Percentiles rank a stretch among this genome's conserved stretches.
Conservation (phyloP, 257 asterid species). For the Craterostigma plantagineum region DNA sequence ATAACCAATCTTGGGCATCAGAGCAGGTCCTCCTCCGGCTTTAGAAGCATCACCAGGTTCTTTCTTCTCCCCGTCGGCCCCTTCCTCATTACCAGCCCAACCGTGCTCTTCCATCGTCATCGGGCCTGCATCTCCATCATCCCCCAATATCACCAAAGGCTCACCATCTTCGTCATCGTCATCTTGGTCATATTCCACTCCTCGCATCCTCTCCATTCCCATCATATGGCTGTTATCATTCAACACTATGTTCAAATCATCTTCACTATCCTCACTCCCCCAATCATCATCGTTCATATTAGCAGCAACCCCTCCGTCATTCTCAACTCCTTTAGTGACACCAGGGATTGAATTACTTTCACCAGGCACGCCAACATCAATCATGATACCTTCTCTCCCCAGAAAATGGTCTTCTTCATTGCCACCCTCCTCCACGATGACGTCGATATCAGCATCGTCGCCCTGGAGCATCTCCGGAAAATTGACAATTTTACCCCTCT, state of each 20-base stretch:
- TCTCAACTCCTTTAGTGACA: constrained; percentile 27
- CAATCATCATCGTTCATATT: constrained; percentile 39
- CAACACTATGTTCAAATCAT: constrained; percentile 68
- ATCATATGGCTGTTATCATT: constrained; percentile 36
- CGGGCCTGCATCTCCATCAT: constrained; percentile 36
- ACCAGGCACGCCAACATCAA: constrained; percentile 10
- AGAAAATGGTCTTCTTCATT: constrained; percentile 31
- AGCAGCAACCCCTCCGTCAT: constrained; percentile 14
- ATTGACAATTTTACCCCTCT: constrained; percentile 22
- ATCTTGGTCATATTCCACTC: constrained; percentile 35
- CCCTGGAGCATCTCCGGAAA: constrained; percentile 4
- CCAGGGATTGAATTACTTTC: constrained; percentile 40
- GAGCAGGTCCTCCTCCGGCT: constrained; percentile 30
- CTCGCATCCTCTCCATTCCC: constrained; percentile 36
- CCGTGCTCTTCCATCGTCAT: constrained; percentile 51
- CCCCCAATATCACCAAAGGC: constrained; percentile 62
- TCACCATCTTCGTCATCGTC: constrained; percentile 74
- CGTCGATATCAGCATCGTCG: too few relatives aligned
- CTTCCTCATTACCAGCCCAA: constrained; percentile 57
- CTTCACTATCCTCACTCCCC: constrained; percentile 64
- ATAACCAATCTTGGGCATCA: constrained; percentile 47
- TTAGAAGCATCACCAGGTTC: constrained; percentile 41
- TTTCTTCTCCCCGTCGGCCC: constrained; percentile 61
- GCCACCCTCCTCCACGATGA: constrained; percentile 38
- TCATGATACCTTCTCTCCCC: constrained; percentile 17